Evolutionary conservation across 2,329 filamentous ascomycete species (phyloP).

Genomic region (Tolypocladium pustulatum): DNA sequence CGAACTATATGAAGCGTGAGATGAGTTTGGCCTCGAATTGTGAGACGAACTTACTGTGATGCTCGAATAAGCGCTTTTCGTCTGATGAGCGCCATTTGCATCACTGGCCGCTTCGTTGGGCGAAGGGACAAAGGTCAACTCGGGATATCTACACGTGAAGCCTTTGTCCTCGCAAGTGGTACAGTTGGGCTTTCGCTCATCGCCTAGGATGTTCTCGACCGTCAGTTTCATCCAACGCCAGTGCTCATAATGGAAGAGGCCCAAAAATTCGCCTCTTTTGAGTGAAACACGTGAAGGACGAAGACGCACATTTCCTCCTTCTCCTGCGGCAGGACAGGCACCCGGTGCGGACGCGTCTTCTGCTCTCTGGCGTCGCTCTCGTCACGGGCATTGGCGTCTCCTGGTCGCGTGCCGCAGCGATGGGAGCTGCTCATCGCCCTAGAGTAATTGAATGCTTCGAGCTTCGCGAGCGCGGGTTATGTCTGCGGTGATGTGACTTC

Average conservation of each 20-base stretch:
- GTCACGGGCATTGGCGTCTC: background rate
- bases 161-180: background rate
- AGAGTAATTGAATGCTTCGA: background rate
- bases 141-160: background rate
- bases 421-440: background rate
- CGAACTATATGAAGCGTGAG: background rate
- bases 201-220: background rate
- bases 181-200: background rate
- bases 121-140: background rate
- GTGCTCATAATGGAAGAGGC: too few species aligned
- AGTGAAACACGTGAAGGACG: too few species aligned
- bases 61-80: background rate
- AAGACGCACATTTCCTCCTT: background rate
- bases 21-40: constrained; percentile 10
- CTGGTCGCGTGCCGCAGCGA: background rate
- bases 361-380: background rate
- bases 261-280: too few species aligned
- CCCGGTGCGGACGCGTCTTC: background rate
- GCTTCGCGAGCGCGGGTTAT: background rate
- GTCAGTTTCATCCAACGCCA: background rate
- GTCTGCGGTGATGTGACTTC: background rate
- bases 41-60: background rate
- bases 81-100: background rate
- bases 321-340: background rate
- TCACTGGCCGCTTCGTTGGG: background rate